These are phyloP conservation scores for Coprinellus aureogranulatus DNA, from an alignment of 768 basidiomycete genomes.

Conservation along the genomic window DNA sequence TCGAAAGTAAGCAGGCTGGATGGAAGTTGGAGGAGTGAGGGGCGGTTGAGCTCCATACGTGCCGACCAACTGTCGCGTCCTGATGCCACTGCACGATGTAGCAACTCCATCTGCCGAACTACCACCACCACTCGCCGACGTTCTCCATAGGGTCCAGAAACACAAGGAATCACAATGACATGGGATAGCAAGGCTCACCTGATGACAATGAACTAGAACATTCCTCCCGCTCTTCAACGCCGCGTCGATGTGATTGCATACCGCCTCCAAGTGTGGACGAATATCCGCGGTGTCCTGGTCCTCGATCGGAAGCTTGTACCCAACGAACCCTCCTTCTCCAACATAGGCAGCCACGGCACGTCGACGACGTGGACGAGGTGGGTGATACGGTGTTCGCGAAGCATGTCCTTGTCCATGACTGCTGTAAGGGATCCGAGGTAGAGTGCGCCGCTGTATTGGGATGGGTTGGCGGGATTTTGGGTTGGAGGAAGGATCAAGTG, in stretches of 20 bases:
- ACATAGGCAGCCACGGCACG: conserved; percentile 57
- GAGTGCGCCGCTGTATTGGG: conserved; percentile 45
- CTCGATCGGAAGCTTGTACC: conserved; percentile 66
- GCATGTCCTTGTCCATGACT: conserved; percentile 52
- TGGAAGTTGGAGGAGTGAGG: neutral
- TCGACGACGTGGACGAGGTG: conserved; percentile 69
- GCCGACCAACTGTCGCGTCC: no score
- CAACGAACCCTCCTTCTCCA: conserved; percentile 46
- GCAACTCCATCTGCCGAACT: no score
- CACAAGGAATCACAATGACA: neutral
- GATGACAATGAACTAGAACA: conserved; percentile 79
- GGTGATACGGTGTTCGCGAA: conserved; percentile 48
- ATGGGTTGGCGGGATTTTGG: conserved; percentile 20
- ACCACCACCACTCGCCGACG: no score
- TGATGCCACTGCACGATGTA: no score
- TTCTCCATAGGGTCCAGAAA: neutral
- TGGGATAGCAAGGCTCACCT: conserved; percentile 44
- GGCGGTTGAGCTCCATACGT: neutral
- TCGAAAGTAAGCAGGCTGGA: neutral
- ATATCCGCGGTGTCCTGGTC: conserved; percentile 63
- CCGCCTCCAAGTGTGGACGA: conserved; percentile 64
- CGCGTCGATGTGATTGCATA: conserved; percentile 63
- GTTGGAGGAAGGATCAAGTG: conserved; percentile 60
- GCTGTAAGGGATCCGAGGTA: conserved; percentile 70
- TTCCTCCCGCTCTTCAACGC: conserved; percentile 59